Percentiles rank a stretch among this genome's conserved stretches.
Conservation (phyloP, 164 flowering plant genomes). For the Platanus orientalis region DNA sequence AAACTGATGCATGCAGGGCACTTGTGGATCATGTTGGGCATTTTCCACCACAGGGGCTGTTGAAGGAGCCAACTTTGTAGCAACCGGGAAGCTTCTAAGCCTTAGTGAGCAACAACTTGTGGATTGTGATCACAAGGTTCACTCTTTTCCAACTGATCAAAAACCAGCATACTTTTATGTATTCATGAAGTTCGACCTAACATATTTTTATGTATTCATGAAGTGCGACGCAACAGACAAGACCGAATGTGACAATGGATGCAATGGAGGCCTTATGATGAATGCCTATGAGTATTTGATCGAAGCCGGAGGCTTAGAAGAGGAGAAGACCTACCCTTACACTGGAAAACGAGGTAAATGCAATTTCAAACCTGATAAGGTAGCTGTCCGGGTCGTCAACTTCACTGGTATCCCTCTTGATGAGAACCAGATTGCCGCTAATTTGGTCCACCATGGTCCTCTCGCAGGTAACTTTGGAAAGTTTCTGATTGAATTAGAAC, state of each 20-base stretch:
- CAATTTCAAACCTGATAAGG: slow-evolving; percentile 49
- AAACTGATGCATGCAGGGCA: slow-evolving; percentile 41
- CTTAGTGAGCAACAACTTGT: slow-evolving; percentile 92
- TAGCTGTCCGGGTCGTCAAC: slow-evolving; percentile 54
- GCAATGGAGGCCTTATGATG: slow-evolving; percentile 83
- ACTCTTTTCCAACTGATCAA: background rate
- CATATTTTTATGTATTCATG: background rate
- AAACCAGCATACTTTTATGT: background rate
- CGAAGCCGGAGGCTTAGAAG: slow-evolving; percentile 68
- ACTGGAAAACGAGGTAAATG: slow-evolving; percentile 51
- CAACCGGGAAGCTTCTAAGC: slow-evolving; percentile 70
- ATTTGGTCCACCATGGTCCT: slow-evolving; percentile 68
- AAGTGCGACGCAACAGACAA: slow-evolving; percentile 61
- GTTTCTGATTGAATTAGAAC: too few relatives aligned
- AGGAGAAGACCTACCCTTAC: slow-evolving; percentile 67
- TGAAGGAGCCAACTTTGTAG: slow-evolving; percentile 79
- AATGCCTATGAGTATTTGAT: slow-evolving; percentile 78
- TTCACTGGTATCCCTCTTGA: slow-evolving; percentile 61
- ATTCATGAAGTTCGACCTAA: slow-evolving; percentile 55
- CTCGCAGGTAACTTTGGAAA: slow-evolving; percentile 73
- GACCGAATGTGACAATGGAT: slow-evolving; percentile 59
- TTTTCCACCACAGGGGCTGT: slow-evolving; percentile 80
- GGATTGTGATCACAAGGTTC: slow-evolving; percentile 73
- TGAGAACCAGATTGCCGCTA: slow-evolving; percentile 67
- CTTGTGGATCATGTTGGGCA: slow-evolving; percentile 94